Base-by-base conservation (phyloP, 2,329 filamentous ascomycete genomes). In the Lasiodiplodia sp. region DNA sequence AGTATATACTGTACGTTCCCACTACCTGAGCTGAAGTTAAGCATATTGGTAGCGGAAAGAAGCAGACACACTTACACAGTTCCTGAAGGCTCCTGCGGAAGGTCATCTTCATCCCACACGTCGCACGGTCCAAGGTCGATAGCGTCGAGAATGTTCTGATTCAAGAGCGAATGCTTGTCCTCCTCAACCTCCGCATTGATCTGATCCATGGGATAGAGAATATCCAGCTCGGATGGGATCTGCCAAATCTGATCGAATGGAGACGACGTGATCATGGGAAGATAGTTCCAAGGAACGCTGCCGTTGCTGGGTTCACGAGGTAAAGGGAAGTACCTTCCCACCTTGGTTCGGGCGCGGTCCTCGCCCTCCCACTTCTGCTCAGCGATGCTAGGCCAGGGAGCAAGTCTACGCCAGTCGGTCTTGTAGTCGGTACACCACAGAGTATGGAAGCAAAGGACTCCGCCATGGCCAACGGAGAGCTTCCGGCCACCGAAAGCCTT, bases 291-390 rank as follows among this genome's bases (percentile, higher is more conserved):
- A 6, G 74, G 73, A 21, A 83, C 77, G 3, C 77, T 78, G 4
- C 75, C 73, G 57, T 81, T 79, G n/a, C 77, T 78, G 7, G 75
- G 72, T 57, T 82, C 78, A 6, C 83, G 80, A 38, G 83, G 82
- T 12, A 81, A 71, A n/a, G 80, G 78, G 4, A 80, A 73, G 71
- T 79, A 84, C 21, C 83, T 73, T 25, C 82, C 81, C 53, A 79
- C 77, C 40, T 73, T 74, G 2, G 81, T 84, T 52, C 82, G 78
- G 16, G 82, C 80, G 12, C 83, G 79, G 38, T 82, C 82, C 51
- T 83, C 80, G 0, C 83, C 83, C 70, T 85, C 82, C 78, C 82
- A 84, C 70, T 82, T 82, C 74, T 80, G 74, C 74, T 85, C 82
- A 12, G 77, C 72, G 5, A 72, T 53, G 12, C 73, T 72, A 0